Percentiles rank a stretch among this genome's conserved stretches.
phyloP scores from a whole-genome alignment of 2,329 filamentous ascomycete genomes.

The Epichloe amarillans region DNA sequence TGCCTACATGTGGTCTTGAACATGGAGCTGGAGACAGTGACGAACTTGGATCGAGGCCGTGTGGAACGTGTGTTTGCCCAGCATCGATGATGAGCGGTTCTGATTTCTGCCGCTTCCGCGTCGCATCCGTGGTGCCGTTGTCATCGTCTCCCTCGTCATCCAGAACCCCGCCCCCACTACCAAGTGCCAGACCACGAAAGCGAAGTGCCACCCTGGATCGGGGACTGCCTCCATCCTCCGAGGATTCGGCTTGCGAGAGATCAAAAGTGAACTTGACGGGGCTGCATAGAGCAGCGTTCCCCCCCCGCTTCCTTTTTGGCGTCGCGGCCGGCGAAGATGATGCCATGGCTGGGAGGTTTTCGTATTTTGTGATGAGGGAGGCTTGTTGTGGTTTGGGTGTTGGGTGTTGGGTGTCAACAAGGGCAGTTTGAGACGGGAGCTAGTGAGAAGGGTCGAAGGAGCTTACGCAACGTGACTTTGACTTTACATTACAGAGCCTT shows the following conservation, averaged over 20 bases:
- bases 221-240: constrained; percentile 39
- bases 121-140: constrained; percentile 10
- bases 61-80: background rate
- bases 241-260: constrained; percentile 14
- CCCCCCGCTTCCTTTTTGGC: constrained; percentile 33
- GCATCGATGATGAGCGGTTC: constrained; percentile 4
- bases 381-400: background rate
- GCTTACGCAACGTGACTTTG: background rate
- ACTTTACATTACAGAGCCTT: background rate
- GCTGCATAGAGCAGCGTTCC: constrained; percentile 17
- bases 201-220: constrained; percentile 36
- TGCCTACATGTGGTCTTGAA: background rate
- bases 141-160: constrained; percentile 15
- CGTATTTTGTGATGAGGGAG: constrained; percentile 1
- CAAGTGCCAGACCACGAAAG: constrained; percentile 37
- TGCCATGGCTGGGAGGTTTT: constrained; percentile 7
- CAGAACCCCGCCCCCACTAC: constrained; percentile 31
- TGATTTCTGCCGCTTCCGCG: constrained; percentile 6
- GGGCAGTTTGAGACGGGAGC: background rate
- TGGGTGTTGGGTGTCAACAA: too few relatives aligned
- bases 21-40: background rate
- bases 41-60: background rate
- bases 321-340: constrained; percentile 16
- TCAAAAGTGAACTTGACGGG: constrained; percentile 36
- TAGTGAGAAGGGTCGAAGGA: background rate